A percentile compares a stretch with the other conserved stretches of the same genome.
phyloP scores from a whole-genome alignment of 208 protist genomes.

The Naegleria lovaniensis region DNA sequence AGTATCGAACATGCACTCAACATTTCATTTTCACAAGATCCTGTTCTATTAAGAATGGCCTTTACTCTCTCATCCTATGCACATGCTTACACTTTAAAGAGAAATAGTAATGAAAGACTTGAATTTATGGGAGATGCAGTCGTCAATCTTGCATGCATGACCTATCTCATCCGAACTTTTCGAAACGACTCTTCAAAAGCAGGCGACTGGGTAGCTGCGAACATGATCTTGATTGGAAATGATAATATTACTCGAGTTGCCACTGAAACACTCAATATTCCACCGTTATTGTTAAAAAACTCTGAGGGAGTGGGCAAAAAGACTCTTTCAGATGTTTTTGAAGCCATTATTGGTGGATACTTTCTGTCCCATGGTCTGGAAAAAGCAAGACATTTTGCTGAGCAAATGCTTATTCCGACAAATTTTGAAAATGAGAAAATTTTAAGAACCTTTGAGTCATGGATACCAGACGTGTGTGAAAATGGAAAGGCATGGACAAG shows the following conservation, averaged over 20 bases:
- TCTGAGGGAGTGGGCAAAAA: too few relatives aligned
- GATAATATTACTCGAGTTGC: background rate
- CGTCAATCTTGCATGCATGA: background rate
- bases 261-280: background rate
- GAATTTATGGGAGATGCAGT: background rate
- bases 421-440: background rate
- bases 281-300: background rate
- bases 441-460: background rate
- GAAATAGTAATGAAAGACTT: background rate
- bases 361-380: background rate
- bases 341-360: background rate
- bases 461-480: background rate
- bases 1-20: too few relatives aligned
- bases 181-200: background rate
- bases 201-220: background rate
- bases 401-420: background rate
- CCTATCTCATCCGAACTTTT: background rate
- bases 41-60: background rate
- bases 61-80: background rate
- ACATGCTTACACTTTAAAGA: background rate
- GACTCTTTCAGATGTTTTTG: background rate
- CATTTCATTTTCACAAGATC: background rate
- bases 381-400: background rate
- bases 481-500: background rate
- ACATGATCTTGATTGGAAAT: background rate